These are phyloP conservation scores for Penicillium nucicola DNA, from an alignment of 495 filamentous ascomycete species.

Conservation along the genomic window DNA sequence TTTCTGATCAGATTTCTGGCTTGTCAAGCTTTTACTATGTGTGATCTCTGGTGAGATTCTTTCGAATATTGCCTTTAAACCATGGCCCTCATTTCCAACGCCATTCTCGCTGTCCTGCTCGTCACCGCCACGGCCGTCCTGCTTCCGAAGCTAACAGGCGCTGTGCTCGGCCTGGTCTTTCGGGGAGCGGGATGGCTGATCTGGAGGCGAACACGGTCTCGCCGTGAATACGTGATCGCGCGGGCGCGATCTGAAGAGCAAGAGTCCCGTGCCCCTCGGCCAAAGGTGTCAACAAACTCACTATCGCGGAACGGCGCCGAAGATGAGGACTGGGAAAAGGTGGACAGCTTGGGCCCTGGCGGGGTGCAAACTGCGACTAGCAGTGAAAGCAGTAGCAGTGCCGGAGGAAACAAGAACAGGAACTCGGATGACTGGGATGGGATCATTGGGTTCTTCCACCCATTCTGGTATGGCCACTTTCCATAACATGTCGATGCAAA, in stretches of 20 bases:
- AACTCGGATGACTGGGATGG: constrained; percentile 64
- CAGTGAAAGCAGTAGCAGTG: constrained; percentile 29
- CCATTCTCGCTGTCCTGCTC: constrained; percentile 31
- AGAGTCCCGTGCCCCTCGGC: constrained; percentile 39
- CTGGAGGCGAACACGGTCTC: constrained; percentile 61
- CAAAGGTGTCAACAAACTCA: constrained; percentile 23
- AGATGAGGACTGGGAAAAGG: constrained; percentile 75
- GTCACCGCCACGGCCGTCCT: constrained; percentile 34
- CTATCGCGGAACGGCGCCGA: constrained; percentile 30
- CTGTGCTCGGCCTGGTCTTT: constrained; percentile 35
- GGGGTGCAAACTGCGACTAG: constrained; percentile 49
- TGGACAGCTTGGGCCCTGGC: constrained; percentile 54
- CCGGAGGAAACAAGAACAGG: background rate
- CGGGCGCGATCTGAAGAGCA: constrained; percentile 59
- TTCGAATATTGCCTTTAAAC: constrained; percentile 5
- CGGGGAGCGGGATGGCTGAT: constrained; percentile 62
- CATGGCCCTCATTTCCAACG: constrained; percentile 40
- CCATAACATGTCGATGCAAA: background rate
- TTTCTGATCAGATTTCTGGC: constrained; percentile 1
- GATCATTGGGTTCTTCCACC: constrained; percentile 93
- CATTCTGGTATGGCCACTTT: constrained; percentile 67
- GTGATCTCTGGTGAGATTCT: constrained; percentile 12
- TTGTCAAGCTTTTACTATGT: constrained; percentile 16
- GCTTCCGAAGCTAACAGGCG: constrained; percentile 35
- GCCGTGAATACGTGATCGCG: constrained; percentile 58